Evolutionary conservation across 2,329 filamentous ascomycete species (phyloP), one percentile per base, ranked within the genome.

Genomic region (Phialophora expanda): DNA sequence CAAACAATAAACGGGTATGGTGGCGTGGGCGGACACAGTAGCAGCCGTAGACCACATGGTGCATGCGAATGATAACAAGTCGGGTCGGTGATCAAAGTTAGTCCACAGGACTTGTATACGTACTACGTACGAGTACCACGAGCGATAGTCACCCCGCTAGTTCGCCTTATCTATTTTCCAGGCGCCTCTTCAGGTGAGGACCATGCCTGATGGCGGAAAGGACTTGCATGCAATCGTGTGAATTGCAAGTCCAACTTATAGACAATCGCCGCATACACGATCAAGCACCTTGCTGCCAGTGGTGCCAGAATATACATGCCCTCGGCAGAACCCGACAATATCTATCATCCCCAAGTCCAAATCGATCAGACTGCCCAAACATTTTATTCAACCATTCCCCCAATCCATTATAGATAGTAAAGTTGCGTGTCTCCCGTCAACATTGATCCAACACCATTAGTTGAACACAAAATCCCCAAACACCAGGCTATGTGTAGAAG

Each of bases 401-500:
- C n/a, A 48, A 17, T 51, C 34, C 34, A 56, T 65, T 57, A 65
- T 56, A 20, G 38, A 26, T 50, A 56, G 57, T 56, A 56, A 20
- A n/a, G 14, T 63, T 48, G 32, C 34, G 50, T 22, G 34, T 12
- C 17, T 22, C 46, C 17, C n/a, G 32, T 28, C 8, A 51, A 50
- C 50, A 53, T 51, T 17, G 20, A 26, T 61, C 30, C 58, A 53
- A 44, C 14, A 24, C 38, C 38, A n/a, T 17, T n/a, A 20, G 38
- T 44, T 44, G 38, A n/a, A 44, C 38, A 24, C n/a, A n/a, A 44
- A 44, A 7, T 44, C 8, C 38, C 38, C 38, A 67, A 65, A 65
- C 65, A 48, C 65, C 65, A 48, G 54, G 55, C 51, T 61, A 66
- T 62, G 51, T 64, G 64, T 67, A 69, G 55, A 62, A 56, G 46